phyloP scores from a whole-genome alignment of 768 basidiomycete genomes.

The Suillus sp. region DNA sequence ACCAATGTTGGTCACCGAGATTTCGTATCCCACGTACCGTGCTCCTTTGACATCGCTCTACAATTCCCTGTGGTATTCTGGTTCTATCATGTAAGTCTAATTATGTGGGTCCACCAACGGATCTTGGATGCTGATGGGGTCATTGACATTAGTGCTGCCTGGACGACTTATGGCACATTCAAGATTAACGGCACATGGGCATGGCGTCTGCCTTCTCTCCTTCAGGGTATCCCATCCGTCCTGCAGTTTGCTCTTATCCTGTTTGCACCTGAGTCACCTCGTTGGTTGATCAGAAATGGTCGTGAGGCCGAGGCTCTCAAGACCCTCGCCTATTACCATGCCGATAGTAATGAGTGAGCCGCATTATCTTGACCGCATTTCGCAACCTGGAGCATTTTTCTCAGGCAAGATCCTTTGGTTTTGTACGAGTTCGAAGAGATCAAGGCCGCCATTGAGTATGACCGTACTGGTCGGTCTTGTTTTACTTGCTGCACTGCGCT shows the following conservation, averaged over 20 bases:
- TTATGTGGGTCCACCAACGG: slow-evolving; percentile 7
- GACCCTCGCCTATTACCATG: slow-evolving; percentile 83
- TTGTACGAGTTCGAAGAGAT: slow-evolving; percentile 81
- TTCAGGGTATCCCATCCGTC: slow-evolving; percentile 71
- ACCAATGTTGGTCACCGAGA: slow-evolving; percentile 82
- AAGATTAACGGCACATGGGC: slow-evolving; percentile 67
- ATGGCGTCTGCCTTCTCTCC: slow-evolving; percentile 80
- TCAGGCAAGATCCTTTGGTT: slow-evolving; percentile 64
- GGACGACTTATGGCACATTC: slow-evolving; percentile 84
- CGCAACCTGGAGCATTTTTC: neutral
- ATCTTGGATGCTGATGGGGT: neutral
- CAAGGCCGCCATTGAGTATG: slow-evolving; percentile 72
- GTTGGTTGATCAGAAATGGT: slow-evolving; percentile 80
- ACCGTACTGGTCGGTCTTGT: slow-evolving; percentile 42
- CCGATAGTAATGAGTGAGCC: slow-evolving; percentile 64
- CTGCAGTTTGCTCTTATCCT: slow-evolving; percentile 66
- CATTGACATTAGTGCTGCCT: slow-evolving; percentile 57
- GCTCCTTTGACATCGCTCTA: slow-evolving; percentile 76
- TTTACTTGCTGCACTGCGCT: neutral
- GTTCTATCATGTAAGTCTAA: slow-evolving; percentile 65
- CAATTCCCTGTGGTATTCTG: slow-evolving; percentile 87
- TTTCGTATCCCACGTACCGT: slow-evolving; percentile 85
- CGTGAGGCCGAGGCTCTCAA: slow-evolving; percentile 65
- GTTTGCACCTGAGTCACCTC: slow-evolving; percentile 81
- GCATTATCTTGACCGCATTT: neutral